Conservation (phyloP, 2,329 filamentous ascomycete genomes). For the Fusarium annulatum region DNA sequence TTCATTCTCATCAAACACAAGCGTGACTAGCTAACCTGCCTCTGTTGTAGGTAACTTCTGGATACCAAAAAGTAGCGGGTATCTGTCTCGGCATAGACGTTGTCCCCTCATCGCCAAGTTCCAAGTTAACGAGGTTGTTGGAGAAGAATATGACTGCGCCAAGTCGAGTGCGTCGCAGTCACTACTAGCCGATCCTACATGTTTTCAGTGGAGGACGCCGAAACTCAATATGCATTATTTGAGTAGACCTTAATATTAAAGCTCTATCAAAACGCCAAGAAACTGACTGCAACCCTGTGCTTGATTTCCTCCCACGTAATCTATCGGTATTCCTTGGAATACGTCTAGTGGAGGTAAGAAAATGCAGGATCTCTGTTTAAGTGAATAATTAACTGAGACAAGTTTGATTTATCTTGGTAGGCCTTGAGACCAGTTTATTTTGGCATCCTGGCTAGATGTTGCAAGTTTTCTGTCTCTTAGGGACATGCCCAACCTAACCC, state of each 20-base stretch:
- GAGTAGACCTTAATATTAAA: background rate
- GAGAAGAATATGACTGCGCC: background rate
- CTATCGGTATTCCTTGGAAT: conserved; percentile 14
- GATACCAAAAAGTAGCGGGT: background rate
- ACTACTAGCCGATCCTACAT: background rate
- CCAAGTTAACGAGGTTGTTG: background rate
- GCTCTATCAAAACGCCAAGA: background rate
- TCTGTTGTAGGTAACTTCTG: background rate
- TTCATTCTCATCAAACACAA: conserved; percentile 4
- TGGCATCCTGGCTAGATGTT: background rate
- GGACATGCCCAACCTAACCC: conserved; percentile 6
- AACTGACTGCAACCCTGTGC: conserved; percentile 3
- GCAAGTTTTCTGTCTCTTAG: background rate
- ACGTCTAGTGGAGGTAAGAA: background rate
- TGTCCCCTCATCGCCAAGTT: background rate
- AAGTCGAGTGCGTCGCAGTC: background rate
- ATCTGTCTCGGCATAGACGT: background rate
- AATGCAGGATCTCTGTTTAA: no score
- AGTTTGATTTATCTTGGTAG: background rate
- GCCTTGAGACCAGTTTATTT: background rate
- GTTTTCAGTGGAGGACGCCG: background rate
- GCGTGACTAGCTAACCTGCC: background rate
- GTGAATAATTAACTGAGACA: background rate
- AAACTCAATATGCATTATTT: background rate
- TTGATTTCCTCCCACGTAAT: conserved; percentile 10